Percentiles rank a stretch among this genome's conserved stretches.
Conservation (phyloP, 352 stramenopile genomes). For the Phytophthora sp. region DNA sequence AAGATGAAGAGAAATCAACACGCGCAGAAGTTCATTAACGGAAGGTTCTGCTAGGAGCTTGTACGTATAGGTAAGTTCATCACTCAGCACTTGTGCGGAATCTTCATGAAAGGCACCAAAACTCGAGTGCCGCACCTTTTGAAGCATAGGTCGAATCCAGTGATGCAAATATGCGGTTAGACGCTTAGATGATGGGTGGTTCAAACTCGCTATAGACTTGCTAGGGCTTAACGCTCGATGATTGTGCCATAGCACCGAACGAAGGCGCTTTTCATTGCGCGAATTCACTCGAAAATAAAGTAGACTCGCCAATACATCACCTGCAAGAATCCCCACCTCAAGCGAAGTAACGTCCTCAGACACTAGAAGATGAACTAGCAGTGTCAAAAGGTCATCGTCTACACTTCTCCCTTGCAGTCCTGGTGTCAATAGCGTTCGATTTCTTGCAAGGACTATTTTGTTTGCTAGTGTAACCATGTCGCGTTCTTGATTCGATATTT, state of each 20-base stretch:
- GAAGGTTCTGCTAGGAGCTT: slow-evolving; percentile 9
- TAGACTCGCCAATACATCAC: slow-evolving; percentile 23
- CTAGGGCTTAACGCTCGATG: slow-evolving; percentile 12
- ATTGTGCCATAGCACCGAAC: slow-evolving; percentile 23
- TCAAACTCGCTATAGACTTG: slow-evolving; percentile 9
- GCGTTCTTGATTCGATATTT: neutral
- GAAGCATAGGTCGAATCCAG: slow-evolving; percentile 25
- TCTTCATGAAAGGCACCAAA: slow-evolving; percentile 16
- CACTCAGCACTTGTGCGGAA: slow-evolving; percentile 13
- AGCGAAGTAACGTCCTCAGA: neutral
- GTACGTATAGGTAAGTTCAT: slow-evolving; percentile 18
- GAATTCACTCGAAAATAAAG: slow-evolving; percentile 16
- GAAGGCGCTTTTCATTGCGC: slow-evolving; percentile 8
- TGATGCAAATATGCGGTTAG: slow-evolving; percentile 21
- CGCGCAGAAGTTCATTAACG: slow-evolving; percentile 1
- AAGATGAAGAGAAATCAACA: slow-evolving; percentile 17
- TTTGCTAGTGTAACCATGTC: slow-evolving; percentile 33
- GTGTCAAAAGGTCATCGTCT: slow-evolving; percentile 18
- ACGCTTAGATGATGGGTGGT: slow-evolving; percentile 23
- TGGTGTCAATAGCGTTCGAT: slow-evolving; percentile 33
- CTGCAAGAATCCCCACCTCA: slow-evolving; percentile 10
- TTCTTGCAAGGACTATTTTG: slow-evolving; percentile 35
- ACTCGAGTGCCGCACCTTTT: slow-evolving; percentile 21
- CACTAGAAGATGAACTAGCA: slow-evolving; percentile 7
- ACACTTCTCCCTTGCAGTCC: slow-evolving; percentile 33